Conservation (phyloP, 805 yeast species). For the Maudiozyma barnettii region DNA sequence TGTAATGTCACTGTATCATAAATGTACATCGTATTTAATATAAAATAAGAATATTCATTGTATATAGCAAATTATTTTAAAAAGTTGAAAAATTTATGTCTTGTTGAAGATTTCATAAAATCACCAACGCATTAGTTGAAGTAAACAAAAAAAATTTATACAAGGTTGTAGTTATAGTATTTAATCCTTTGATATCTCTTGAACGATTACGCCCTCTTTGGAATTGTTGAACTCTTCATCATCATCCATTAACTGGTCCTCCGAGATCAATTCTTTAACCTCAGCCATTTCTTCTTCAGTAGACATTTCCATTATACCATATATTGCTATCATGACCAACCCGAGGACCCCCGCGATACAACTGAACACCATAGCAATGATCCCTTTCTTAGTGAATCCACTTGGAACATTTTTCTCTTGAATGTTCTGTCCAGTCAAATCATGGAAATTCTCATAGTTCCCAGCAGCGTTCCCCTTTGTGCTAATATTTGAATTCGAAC, state of each 20-base stretch:
- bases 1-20: slow-evolving; percentile 18
- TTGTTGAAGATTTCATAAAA: neutral
- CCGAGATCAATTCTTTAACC: slow-evolving; percentile 30
- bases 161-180: neutral
- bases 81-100: too few relatives aligned
- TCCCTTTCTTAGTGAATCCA: slow-evolving; percentile 93
- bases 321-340: slow-evolving; percentile 60
- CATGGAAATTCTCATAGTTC: slow-evolving; percentile 50
- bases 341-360: slow-evolving; percentile 81
- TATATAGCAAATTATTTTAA: neutral
- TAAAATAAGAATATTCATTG: neutral
- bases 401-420: slow-evolving; percentile 62
- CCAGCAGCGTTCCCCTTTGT: slow-evolving; percentile 84
- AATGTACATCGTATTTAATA: neutral
- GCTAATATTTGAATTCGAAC: slow-evolving; percentile 47
- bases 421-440: slow-evolving; percentile 65
- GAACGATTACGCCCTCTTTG: neutral
- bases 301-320: slow-evolving; percentile 79
- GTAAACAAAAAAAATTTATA: too few relatives aligned
- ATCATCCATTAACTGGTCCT: slow-evolving; percentile 10
- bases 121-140: too few relatives aligned
- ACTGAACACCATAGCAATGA: slow-evolving; percentile 88
- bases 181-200: neutral
- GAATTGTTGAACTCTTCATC: slow-evolving; percentile 11
- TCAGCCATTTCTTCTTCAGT: slow-evolving; percentile 53